Percentiles rank a stretch among this genome's conserved stretches.
Conservation (phyloP, 2,329 filamentous ascomycete genomes). For the Xylariaceae sp. region DNA sequence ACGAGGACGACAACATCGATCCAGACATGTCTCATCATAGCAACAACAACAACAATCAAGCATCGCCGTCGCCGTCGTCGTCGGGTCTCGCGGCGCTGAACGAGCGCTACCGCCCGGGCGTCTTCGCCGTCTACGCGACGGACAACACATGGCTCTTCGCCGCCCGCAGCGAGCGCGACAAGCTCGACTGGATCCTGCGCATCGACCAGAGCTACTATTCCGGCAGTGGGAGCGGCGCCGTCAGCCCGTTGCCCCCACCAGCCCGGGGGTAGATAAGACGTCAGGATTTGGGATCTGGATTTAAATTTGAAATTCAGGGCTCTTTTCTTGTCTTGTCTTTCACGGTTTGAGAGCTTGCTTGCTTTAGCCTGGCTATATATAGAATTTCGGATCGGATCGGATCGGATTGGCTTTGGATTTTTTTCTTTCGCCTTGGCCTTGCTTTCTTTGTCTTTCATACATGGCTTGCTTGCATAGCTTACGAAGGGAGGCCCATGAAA, state of each 20-base stretch:
- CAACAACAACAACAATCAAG: constrained; percentile 36
- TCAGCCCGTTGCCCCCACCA: constrained; percentile 35
- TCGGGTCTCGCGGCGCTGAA: constrained; percentile 48
- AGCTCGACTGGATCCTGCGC: constrained; percentile 93
- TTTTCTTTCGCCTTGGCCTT: too few species aligned
- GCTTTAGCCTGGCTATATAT: too few species aligned
- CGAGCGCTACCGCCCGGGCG: constrained; percentile 59
- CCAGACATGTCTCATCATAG: constrained; percentile 20
- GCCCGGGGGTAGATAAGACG: too few species aligned
- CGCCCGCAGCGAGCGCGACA: constrained; percentile 80
- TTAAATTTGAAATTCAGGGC: too few species aligned
- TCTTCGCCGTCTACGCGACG: constrained; percentile 91
- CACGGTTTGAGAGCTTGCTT: too few species aligned
- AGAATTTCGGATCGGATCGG: too few species aligned
- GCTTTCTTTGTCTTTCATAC: too few species aligned
- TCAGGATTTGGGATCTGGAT: too few species aligned
- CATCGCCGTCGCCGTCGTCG: constrained; percentile 42
- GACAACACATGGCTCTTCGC: constrained; percentile 96
- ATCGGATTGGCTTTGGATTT: too few species aligned
- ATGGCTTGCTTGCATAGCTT: too few species aligned
- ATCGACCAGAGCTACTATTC: constrained; percentile 75
- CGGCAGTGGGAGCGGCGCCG: constrained; percentile 37
- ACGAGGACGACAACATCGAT: background rate
- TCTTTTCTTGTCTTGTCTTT: too few species aligned
- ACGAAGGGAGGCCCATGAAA: too few species aligned